These are phyloP conservation scores for Conringia planisiliqua DNA, from an alignment of 345 rosid species.

Conservation along the genomic window DNA sequence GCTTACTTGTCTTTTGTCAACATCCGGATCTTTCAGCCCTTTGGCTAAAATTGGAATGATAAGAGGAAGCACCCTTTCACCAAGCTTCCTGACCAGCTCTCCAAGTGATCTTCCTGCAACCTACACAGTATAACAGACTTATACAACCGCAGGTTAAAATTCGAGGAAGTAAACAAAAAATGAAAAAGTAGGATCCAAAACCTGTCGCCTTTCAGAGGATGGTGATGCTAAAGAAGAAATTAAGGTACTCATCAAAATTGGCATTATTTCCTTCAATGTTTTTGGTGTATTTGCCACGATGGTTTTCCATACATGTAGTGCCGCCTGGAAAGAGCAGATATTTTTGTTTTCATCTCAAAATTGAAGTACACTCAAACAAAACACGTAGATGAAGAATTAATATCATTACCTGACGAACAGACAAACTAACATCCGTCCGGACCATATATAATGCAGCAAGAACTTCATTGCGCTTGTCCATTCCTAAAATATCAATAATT, in stretches of 20 bases:
- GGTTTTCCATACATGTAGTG: conserved; percentile 97
- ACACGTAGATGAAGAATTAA: neutral
- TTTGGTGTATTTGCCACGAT: conserved; percentile 98
- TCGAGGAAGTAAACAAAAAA: neutral
- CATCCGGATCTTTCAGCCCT: conserved; percentile 73
- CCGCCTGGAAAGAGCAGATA: conserved; percentile 54
- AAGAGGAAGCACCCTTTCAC: conserved; percentile 98
- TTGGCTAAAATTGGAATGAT: conserved; percentile 85
- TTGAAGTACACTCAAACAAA: neutral
- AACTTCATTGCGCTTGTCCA: conserved; percentile 93
- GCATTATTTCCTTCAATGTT: conserved; percentile 97
- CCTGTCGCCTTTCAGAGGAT: conserved; percentile 98
- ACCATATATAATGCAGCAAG: conserved; percentile 98
- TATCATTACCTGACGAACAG: conserved; percentile 90
- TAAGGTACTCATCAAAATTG: conserved; percentile 88
- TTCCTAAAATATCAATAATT: conserved; percentile 93
- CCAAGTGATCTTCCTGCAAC: conserved; percentile 94
- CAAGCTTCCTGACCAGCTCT: conserved; percentile 98
- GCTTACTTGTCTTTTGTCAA: conserved; percentile 89
- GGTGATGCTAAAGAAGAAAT: conserved; percentile 87
- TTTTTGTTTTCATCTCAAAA: conserved; percentile 6
- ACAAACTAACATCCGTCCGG: conserved; percentile 88
- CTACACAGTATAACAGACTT: conserved; percentile 35
- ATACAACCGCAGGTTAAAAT: neutral
- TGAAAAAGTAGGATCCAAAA: conserved; percentile 24